These are phyloP conservation scores for Chrysanthemum seticuspe DNA, from an alignment of 129 eudicot species.

Conservation along the genomic window DNA sequence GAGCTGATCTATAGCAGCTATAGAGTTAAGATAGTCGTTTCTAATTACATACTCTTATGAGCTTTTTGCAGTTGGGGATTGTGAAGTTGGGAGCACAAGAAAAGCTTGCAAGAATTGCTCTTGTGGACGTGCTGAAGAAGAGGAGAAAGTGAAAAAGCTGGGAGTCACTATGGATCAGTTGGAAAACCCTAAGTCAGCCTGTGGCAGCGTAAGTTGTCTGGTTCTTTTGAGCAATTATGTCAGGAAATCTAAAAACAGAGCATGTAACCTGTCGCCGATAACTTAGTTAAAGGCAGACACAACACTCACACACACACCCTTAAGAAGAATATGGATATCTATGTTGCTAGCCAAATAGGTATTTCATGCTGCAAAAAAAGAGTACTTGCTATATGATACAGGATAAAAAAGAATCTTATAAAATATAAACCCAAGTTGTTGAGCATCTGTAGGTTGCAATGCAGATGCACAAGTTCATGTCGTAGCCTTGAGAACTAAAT, in stretches of 20 bases:
- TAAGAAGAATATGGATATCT: too few species aligned
- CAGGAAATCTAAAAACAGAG: too few species aligned
- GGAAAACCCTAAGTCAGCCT: constrained; percentile 75
- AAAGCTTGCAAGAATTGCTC: constrained; percentile 92
- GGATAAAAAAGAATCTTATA: too few species aligned
- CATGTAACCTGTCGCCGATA: background rate
- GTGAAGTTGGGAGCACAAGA: constrained; percentile 83
- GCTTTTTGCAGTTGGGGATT: constrained; percentile 56
- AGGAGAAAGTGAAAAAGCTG: constrained; percentile 68
- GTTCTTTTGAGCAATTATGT: background rate
- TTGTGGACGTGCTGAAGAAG: constrained; percentile 90
- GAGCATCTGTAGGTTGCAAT: too few species aligned
- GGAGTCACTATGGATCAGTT: constrained; percentile 75
- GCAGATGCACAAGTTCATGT: too few species aligned
- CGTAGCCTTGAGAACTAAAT: too few species aligned
- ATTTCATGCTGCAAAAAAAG: too few species aligned
- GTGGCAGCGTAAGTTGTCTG: constrained; percentile 69
- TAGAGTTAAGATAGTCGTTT: background rate
- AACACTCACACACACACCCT: background rate
- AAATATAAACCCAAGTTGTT: too few species aligned
- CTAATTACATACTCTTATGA: background rate
- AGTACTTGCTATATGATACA: too few species aligned
- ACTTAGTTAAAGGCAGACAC: background rate
- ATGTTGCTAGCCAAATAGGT: too few species aligned
- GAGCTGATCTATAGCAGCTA: background rate